Percentiles rank a stretch among this genome's conserved stretches.
These are phyloP conservation scores for Tylopilus sp. DNA, from an alignment of 768 basidiomycete genomes.

Conservation along the genomic window DNA sequence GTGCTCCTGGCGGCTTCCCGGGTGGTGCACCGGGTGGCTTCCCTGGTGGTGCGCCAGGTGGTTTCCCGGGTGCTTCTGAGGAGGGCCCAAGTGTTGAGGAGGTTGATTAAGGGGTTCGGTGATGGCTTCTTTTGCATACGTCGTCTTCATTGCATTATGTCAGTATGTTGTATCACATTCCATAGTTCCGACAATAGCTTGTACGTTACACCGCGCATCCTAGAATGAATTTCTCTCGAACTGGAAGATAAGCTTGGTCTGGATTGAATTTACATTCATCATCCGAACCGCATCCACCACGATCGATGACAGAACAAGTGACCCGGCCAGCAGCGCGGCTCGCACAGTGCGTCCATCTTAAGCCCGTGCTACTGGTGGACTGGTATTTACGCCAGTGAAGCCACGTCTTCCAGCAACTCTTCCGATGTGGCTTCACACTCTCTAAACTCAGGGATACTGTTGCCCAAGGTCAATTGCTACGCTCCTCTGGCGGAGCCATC, in stretches of 20 bases:
- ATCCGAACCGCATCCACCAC: neutral
- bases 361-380: neutral
- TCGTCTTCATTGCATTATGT: conserved; percentile 28
- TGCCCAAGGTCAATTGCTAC: conserved; percentile 57
- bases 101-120: conserved; percentile 56
- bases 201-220: conserved; percentile 31
- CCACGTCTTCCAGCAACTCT: conserved; percentile 41
- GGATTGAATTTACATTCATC: too few species aligned
- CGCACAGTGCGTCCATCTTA: conserved; percentile 24
- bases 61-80: conserved; percentile 65
- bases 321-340: conserved; percentile 21
- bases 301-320: conserved; percentile 25
- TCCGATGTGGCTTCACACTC: conserved; percentile 51
- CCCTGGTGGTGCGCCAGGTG: conserved; percentile 64
- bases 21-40: conserved; percentile 54
- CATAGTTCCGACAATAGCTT: conserved; percentile 27
- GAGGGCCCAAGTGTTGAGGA: conserved; percentile 92
- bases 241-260: too few species aligned
- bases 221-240: conserved; percentile 30
- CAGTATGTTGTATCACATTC: conserved; percentile 29
- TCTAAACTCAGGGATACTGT: conserved; percentile 67
- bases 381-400: conserved; percentile 25
- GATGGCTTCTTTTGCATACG: conserved; percentile 20
- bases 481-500: conserved; percentile 35
- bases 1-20: conserved; percentile 52